phyloP scores from a whole-genome alignment of 2,329 filamentous ascomycete species.

The Metarhizium guizhouense region DNA sequence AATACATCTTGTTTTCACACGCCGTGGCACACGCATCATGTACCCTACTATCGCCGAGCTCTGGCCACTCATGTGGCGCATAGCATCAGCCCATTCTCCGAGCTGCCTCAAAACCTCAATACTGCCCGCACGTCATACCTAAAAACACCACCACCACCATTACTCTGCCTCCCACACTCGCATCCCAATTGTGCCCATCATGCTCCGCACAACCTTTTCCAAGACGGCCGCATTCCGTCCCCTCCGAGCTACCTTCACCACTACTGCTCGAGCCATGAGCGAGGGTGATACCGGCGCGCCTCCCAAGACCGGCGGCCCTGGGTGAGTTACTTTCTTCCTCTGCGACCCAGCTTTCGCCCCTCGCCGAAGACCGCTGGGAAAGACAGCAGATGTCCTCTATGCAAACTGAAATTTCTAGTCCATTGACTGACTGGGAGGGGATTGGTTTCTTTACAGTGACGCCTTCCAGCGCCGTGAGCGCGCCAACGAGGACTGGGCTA shows the following conservation, averaged over 20 bases:
- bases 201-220: slow-evolving; percentile 59
- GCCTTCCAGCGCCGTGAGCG: slow-evolving; percentile 88
- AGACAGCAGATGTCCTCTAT: too few relatives aligned
- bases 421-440: slow-evolving; percentile 1
- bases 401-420: not conserved
- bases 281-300: slow-evolving; percentile 62
- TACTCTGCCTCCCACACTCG: slow-evolving; percentile 5
- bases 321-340: slow-evolving; percentile 31
- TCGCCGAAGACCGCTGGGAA: not conserved
- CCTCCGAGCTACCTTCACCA: slow-evolving; percentile 51
- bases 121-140: slow-evolving; percentile 6
- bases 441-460: slow-evolving; percentile 48
- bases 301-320: slow-evolving; percentile 41
- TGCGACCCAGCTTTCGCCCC: not conserved
- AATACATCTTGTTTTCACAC: not conserved
- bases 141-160: slow-evolving; percentile 4
- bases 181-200: slow-evolving; percentile 25
- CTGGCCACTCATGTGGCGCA: not conserved
- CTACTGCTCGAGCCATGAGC: slow-evolving; percentile 52
- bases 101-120: not conserved
- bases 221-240: slow-evolving; percentile 47
- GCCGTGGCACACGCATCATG: not conserved
- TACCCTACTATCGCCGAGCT: not conserved
- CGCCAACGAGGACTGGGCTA: slow-evolving; percentile 76
- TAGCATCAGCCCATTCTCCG: slow-evolving; percentile 1